Evolutionary conservation across 768 basidiomycete genomes (phyloP), one percentile per base, ranked within the genome.

Genomic region (Tricholoma matsutake): DNA sequence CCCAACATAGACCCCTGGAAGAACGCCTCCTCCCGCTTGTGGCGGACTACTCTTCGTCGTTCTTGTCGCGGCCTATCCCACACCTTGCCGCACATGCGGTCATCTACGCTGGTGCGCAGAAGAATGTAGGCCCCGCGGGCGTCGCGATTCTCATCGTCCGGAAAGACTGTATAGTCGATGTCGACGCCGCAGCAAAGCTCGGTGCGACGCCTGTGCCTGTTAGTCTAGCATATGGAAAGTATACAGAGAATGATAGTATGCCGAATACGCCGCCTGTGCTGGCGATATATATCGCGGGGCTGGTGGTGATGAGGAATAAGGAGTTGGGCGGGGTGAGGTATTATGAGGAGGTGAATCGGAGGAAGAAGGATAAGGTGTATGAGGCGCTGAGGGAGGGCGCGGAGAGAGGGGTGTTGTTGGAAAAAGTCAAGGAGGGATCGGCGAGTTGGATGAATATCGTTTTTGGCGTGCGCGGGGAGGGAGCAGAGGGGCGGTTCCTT

Each of bases 361-460:
- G 77, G 63, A 99, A 98, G 78, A 83, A 87, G 63, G 79, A 84
- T 56, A 88, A 86, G 75, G 70, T 98, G 51, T 98, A 98, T 73
- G 77, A 71, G 0, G 87, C 80, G 4, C 67, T 99, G 62, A 81
- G 83, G 64, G 83, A 85, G 64, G 93, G 93, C 4, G 86, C 88
- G 71, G 77, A 75, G 60, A 82, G 80, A 66, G 93, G 93, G 0
- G 76, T 92, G 59, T 85, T 92, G 66, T 82, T 75, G 65, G 71
- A 82, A 20, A 91, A 89, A 69, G 95, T 96, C 18, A 79, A 84
- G 68, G 80, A 82, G 60, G 89, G 85, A 5, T 86, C 87, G 53
- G 83, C 89, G 61, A 98, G 96, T 74, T 91, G 91, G 86, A 98
- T 98, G 96, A 99, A 99, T 71, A 81, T 93, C 14, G 91, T 93